Conservation (phyloP, 2,329 filamentous ascomycete species). For the Fusarium tupiense region DNA sequence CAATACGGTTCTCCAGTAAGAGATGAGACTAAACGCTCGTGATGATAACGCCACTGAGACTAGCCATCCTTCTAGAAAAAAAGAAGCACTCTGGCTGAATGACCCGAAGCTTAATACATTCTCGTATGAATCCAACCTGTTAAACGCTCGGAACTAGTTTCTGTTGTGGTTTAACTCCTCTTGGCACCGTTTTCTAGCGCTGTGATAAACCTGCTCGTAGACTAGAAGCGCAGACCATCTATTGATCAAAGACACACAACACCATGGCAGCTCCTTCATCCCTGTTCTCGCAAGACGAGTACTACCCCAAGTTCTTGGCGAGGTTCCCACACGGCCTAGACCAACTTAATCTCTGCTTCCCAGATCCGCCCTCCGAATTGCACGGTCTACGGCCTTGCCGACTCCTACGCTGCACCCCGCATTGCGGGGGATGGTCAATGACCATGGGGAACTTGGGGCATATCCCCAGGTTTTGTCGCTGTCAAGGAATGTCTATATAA, state of each 20-base stretch:
- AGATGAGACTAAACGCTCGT: neutral
- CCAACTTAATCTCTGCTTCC: slow-evolving; percentile 27
- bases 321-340: slow-evolving; percentile 14
- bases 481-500: slow-evolving; percentile 20
- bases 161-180: neutral
- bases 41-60: neutral
- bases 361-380: slow-evolving; percentile 5
- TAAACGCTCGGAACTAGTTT: neutral
- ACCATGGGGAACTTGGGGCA: neutral
- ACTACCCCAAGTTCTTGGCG: slow-evolving; percentile 7
- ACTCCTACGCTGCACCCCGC: slow-evolving; percentile 24
- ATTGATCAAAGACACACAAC: neutral
- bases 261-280: neutral
- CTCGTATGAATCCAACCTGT: neutral
- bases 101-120: neutral
- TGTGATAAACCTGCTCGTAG: neutral
- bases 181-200: slow-evolving; percentile 20
- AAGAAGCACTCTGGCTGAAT: neutral
- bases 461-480: neutral
- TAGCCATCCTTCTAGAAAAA: slow-evolving; percentile 10
- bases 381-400: neutral
- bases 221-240: slow-evolving; percentile 1
- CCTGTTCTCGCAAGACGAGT: neutral
- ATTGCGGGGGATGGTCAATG: slow-evolving; percentile 19
- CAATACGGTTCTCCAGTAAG: neutral